These are phyloP conservation scores for Pestalotiopsis sp. DNA, from an alignment of 2,329 filamentous ascomycete genomes.

Conservation along the genomic window DNA sequence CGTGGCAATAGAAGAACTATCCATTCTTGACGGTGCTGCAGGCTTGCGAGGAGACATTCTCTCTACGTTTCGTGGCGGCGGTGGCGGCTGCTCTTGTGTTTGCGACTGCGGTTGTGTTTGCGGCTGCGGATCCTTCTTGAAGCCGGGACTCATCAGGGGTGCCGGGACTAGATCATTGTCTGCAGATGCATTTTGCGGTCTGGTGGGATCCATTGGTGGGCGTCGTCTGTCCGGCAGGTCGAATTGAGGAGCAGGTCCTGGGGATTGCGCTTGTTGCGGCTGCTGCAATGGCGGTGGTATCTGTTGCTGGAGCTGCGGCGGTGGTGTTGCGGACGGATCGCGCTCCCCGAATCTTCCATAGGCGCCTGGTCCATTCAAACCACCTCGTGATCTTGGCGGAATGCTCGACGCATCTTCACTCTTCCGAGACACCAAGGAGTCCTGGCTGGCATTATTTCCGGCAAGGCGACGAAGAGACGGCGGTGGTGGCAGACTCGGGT, in stretches of 20 bases:
- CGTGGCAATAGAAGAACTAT: constrained; percentile 36
- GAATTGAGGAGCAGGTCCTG: constrained; percentile 38
- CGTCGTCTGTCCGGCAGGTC: constrained; percentile 65
- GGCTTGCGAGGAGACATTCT: constrained; percentile 50
- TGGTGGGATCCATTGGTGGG: constrained; percentile 66
- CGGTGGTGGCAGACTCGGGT: constrained; percentile 41
- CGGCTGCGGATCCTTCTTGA: constrained; percentile 48
- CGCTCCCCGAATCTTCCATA: constrained; percentile 41
- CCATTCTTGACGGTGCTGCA: constrained; percentile 35
- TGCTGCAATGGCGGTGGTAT: constrained; percentile 26
- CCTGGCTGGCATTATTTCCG: constrained; percentile 58
- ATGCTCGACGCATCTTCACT: constrained; percentile 56
- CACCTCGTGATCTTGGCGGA: constrained; percentile 57
- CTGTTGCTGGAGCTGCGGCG: constrained; percentile 17
- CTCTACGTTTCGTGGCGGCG: constrained; percentile 54
- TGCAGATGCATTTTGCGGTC: constrained; percentile 44
- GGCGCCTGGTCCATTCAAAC: constrained; percentile 41
- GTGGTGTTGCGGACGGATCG: constrained; percentile 18
- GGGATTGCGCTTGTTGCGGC: constrained; percentile 26
- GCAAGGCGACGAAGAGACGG: constrained; percentile 45
- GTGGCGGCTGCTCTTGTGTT: constrained; percentile 43
- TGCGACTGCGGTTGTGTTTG: constrained; percentile 40
- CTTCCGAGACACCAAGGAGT: constrained; percentile 48
- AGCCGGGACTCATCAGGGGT: constrained; percentile 55
- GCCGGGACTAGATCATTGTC: constrained; percentile 61